phyloP scores from a whole-genome alignment of 176 grass and related monocot genomes.

The Oryza coarctata region DNA sequence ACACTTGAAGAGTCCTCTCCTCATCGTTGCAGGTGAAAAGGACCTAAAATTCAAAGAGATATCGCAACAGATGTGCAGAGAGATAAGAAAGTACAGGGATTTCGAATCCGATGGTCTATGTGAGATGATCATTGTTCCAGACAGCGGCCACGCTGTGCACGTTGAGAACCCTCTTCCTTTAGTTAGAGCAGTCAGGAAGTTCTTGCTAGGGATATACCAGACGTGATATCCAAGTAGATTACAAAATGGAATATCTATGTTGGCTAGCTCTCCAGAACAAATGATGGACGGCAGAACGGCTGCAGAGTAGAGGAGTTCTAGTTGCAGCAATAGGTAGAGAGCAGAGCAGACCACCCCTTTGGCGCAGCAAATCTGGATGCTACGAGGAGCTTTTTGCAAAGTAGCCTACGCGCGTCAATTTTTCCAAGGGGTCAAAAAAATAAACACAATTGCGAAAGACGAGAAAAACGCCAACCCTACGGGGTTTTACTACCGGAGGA shows the following conservation, averaged over 20 bases:
- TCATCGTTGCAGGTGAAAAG: conserved; percentile 78
- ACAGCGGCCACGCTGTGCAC: conserved; percentile 88
- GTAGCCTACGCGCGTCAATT: no score
- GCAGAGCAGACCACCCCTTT: no score
- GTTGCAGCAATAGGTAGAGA: no score
- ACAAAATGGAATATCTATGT: background rate
- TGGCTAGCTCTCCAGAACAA: background rate
- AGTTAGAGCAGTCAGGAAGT: conserved; percentile 75
- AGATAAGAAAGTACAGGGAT: conserved; percentile 40
- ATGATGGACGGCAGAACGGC: no score
- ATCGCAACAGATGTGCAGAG: conserved; percentile 56
- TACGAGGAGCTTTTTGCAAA: no score
- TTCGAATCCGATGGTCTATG: conserved; percentile 38
- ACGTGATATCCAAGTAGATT: conserved; percentile 1
- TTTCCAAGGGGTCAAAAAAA: no score
- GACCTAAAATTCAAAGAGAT: conserved; percentile 75
- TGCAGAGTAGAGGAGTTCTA: no score
- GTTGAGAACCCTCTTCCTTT: conserved; percentile 84
- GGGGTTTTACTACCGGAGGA: no score
- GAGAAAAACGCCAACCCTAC: no score
- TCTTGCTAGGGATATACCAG: conserved; percentile 46
- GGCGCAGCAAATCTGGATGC: no score
- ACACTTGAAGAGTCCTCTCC: conserved; percentile 66
- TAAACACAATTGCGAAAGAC: no score
- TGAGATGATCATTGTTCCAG: conserved; percentile 63